A percentile compares a stretch with the other conserved stretches of the same genome.
phyloP scores from a whole-genome alignment of 2,329 filamentous ascomycete genomes.

The Sporothrix pallida region DNA sequence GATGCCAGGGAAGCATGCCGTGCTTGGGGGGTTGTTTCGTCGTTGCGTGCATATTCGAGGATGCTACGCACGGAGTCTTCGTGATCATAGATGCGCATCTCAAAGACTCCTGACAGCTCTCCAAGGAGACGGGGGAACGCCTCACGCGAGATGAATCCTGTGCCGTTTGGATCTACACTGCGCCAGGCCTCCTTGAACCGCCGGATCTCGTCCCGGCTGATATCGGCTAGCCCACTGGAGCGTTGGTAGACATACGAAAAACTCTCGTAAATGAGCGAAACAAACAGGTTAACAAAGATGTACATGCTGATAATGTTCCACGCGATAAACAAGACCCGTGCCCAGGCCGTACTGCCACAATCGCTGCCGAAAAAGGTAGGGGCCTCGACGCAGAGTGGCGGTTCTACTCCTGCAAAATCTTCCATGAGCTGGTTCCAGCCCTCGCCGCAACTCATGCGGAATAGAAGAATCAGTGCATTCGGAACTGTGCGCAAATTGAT shows the following conservation, averaged over 20 bases:
- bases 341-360: conserved; percentile 90
- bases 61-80: conserved; percentile 88
- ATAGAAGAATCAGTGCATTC: conserved; percentile 90
- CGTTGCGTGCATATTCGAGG: conserved; percentile 78
- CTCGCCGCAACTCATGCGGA: conserved; percentile 91
- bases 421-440: conserved; percentile 98
- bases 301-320: conserved; percentile 99
- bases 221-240: conserved; percentile 86
- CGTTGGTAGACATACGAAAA: conserved; percentile 99
- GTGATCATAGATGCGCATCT: conserved; percentile 94
- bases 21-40: conserved; percentile 48
- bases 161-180: conserved; percentile 88
- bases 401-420: conserved; percentile 81
- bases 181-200: conserved; percentile 99
- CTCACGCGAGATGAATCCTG: conserved; percentile 88
- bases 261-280: conserved; percentile 98
- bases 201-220: conserved; percentile 91
- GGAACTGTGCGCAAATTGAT: conserved; percentile 93
- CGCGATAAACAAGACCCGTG: conserved; percentile 84
- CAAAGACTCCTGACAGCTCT: conserved; percentile 92
- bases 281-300: conserved; percentile 97
- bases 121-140: conserved; percentile 86
- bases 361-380: conserved; percentile 82
- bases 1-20: conserved; percentile 63
- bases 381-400: conserved; percentile 78